Base-by-base conservation (phyloP, 208 protist species). In the Zelonia costaricensis region DNA sequence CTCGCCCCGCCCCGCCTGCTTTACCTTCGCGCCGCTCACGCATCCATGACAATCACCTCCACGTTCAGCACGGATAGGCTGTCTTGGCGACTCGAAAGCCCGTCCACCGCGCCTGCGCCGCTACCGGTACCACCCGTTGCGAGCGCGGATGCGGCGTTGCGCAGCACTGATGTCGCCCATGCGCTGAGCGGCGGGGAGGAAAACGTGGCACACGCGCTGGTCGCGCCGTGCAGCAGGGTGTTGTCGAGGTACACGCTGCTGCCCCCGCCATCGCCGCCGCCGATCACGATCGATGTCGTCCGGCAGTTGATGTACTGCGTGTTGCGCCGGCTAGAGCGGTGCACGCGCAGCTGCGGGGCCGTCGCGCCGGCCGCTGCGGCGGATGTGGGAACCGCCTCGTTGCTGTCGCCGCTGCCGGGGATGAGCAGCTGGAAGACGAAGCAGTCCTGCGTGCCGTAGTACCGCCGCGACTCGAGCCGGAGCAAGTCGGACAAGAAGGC, bases 361-460 rank as follows among this genome's bases (percentile, higher is more conserved):
- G 27, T 45, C 18, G 36, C 15, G 16, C 43, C 28, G 16, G 62
- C 20, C 16, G 36, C 15, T 8, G 35, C 23, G n/a, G 18, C 53
- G 53, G 20, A 3, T 47, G 5, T 42, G 13, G 0, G 40, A 10
- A 28, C 22, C 31, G 6, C 20, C 28, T 10, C 22, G 35, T 10
- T 25, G 1, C 9, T 35, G 15, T 4, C 30, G 13, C 7, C 15
- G 1, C 27, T 28, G 30, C 60, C 45, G 3, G 75, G 74, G 8
- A 87, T 64, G 25, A 86, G 65, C 12, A 93, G 28, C 52, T 93
- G 87, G 64, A 89, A 93, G 1, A 93, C 79, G 76, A 93, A 93
- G 8, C 78, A 88, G 5, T 84, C 81, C 44, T 57, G 63, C 10
- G 28, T 74, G 38, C 87, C 87, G 63, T 91, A 93, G 75, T 86